A percentile compares a stretch with the other conserved stretches of the same genome.
These are phyloP conservation scores for Aphanocladium album DNA, from an alignment of 2,329 filamentous ascomycete genomes.

Conservation along the genomic window DNA sequence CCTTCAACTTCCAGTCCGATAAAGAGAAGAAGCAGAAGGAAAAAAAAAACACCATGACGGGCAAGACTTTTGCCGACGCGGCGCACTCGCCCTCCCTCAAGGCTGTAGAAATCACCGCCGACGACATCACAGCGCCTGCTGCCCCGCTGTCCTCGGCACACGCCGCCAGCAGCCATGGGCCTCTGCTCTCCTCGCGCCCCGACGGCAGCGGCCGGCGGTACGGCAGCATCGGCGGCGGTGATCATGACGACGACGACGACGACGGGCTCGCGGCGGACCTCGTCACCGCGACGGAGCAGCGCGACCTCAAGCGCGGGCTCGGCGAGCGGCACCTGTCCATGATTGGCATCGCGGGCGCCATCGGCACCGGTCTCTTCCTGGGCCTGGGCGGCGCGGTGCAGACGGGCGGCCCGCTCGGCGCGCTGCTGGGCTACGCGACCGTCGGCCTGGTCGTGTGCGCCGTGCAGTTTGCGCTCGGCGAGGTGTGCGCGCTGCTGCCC, in stretches of 20 bases:
- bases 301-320: conserved; percentile 42
- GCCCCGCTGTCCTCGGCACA: not conserved
- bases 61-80: not conserved
- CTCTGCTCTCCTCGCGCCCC: not conserved
- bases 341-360: conserved; percentile 57
- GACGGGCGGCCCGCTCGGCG: conserved; percentile 44
- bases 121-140: not conserved
- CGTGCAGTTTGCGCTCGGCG: conserved; percentile 55
- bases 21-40: no score
- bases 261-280: conserved; percentile 32
- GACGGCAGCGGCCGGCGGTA: not conserved
- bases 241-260: not conserved
- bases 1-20: no score
- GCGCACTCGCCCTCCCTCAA: not conserved
- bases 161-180: not conserved
- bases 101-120: not conserved
- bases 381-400: conserved; percentile 51
- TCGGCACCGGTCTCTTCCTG: conserved; percentile 57
- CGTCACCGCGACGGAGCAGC: conserved; percentile 42
- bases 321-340: conserved; percentile 51
- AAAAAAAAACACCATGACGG: not conserved
- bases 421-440: conserved; percentile 49
- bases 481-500: conserved; percentile 55
- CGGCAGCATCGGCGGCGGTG: not conserved
- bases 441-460: conserved; percentile 53